Evolutionary conservation across 2,329 filamentous ascomycete genomes (phyloP).

Genomic region (Aspergillus carbonarius): DNA sequence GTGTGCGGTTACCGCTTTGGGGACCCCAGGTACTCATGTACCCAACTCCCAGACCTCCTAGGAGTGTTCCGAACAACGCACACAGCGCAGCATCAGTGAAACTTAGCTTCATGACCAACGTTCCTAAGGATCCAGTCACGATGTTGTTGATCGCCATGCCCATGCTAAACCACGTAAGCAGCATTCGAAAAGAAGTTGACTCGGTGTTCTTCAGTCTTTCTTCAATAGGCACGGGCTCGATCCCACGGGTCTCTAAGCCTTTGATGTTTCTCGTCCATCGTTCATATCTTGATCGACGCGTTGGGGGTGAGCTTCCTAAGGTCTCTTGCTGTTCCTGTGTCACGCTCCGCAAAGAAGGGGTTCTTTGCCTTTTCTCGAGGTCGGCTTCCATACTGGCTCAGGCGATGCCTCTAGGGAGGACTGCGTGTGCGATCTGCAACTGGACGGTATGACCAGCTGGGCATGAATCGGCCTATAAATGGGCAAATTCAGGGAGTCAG

Average conservation of each 20-base stretch:
- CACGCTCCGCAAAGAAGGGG: constrained; percentile 25
- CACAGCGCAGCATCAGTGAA: constrained; percentile 43
- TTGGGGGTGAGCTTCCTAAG: constrained; percentile 10
- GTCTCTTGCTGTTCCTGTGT: constrained; percentile 23
- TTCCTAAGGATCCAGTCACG: constrained; percentile 43
- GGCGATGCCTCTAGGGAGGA: neutral
- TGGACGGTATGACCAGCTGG: neutral
- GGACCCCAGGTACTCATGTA: constrained; percentile 47
- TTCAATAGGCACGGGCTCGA: constrained; percentile 29
- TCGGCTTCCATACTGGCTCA: constrained; percentile 18
- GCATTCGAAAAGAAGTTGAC: constrained; percentile 30
- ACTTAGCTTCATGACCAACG: constrained; percentile 39
- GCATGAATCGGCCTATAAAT: neutral
- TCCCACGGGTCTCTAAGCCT: constrained; percentile 26
- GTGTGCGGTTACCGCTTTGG: constrained; percentile 42
- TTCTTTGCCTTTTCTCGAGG: constrained; percentile 27
- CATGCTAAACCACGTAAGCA: constrained; percentile 42
- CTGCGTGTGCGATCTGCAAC: neutral
- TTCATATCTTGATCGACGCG: constrained; percentile 18
- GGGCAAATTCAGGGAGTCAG: neutral
- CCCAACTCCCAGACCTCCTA: constrained; percentile 36
- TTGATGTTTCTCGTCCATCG: constrained; percentile 26
- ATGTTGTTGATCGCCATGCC: constrained; percentile 44
- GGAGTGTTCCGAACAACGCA: constrained; percentile 37
- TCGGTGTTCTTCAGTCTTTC: constrained; percentile 27